Base-by-base conservation (phyloP, 495 filamentous ascomycete species). In the Aspergillus indologenus region DNA sequence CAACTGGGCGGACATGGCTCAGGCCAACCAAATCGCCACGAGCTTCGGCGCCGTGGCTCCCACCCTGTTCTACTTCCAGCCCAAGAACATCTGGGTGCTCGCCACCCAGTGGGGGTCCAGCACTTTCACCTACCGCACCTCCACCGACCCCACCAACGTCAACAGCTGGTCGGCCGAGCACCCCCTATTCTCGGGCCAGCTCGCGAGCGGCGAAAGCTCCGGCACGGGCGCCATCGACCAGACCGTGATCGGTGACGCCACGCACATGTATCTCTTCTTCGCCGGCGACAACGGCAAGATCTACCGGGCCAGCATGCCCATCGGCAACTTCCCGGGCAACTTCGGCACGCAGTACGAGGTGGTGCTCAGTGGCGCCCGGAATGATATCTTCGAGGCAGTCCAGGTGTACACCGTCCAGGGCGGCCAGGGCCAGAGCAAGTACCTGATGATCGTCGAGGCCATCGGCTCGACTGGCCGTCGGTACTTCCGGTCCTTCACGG, bases 401-500 rank as follows among this genome's bases (percentile, higher is more conserved):
- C 75, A 87, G 57, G 84, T 87, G 21, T 88, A 87, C 72, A 85
- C 78, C 7, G 66, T 87, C 44, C 3, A 29, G 26, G 26, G 26
- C 26, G 9, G 26, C 9, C 3, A 29, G 4, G 6, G 66, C 9
- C 81, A 79, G 34, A 76, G 68, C 45, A 53, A 74, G 42, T 85
- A 82, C 54, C 77, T 88, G 12, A 86, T 88, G 83, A 80, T 88
- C 42, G 80, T 87, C 59, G 85, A 88, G 67, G 68, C 79, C 0
- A 84, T 85, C 44, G 83, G 84, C 5, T 18, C 73, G 0, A 62
- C 76, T 18, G 84, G 84, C 1, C 79, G 85, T 5, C 45, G 45
- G 19, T 88, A 82, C 59, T 88, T 88, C 81, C 83, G 85, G 34
- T 86, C 83, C 0, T 87, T 80, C 69, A 86, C 83, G 2, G 76